Percentiles rank a stretch among this genome's conserved stretches.
Conservation (phyloP, 2,329 filamentous ascomycete genomes). For the Pseudocercospora eumusae region DNA sequence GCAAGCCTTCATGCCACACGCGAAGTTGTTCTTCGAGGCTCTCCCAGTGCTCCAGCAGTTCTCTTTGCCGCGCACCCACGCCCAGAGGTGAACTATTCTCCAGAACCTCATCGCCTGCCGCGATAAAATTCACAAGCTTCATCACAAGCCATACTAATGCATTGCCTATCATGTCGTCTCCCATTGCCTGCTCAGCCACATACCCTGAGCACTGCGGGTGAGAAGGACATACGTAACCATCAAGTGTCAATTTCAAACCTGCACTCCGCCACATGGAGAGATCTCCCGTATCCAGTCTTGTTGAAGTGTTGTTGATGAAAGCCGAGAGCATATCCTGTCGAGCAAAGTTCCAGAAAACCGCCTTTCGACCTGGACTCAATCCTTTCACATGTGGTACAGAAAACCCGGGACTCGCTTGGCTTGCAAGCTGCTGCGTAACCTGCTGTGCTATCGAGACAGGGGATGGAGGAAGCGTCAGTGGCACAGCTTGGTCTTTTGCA, state of each 20-base stretch:
- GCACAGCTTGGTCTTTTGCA: slow-evolving; percentile 54
- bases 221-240: slow-evolving; percentile 54
- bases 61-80: slow-evolving; percentile 53
- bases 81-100: slow-evolving; percentile 42
- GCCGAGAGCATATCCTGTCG: slow-evolving; percentile 66
- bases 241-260: slow-evolving; percentile 59
- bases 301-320: slow-evolving; percentile 63
- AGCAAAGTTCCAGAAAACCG: slow-evolving; percentile 68
- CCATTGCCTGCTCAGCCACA: slow-evolving; percentile 51
- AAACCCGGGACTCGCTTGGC: slow-evolving; percentile 11
- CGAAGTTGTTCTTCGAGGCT: slow-evolving; percentile 59
- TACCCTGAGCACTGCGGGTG: slow-evolving; percentile 49
- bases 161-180: slow-evolving; percentile 65
- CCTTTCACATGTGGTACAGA: slow-evolving; percentile 25
- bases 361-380: slow-evolving; percentile 58
- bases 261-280: slow-evolving; percentile 65
- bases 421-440: slow-evolving; percentile 24
- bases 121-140: slow-evolving; percentile 67
- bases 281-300: slow-evolving; percentile 63
- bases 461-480: slow-evolving; percentile 47
- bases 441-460: slow-evolving; percentile 34
- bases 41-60: slow-evolving; percentile 55
- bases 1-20: slow-evolving; percentile 60
- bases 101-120: slow-evolving; percentile 55
- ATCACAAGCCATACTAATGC: slow-evolving; percentile 66